Evolutionary conservation across 1,139 yeast genomes (phyloP).

Genomic region (Diutina rugosa): DNA sequence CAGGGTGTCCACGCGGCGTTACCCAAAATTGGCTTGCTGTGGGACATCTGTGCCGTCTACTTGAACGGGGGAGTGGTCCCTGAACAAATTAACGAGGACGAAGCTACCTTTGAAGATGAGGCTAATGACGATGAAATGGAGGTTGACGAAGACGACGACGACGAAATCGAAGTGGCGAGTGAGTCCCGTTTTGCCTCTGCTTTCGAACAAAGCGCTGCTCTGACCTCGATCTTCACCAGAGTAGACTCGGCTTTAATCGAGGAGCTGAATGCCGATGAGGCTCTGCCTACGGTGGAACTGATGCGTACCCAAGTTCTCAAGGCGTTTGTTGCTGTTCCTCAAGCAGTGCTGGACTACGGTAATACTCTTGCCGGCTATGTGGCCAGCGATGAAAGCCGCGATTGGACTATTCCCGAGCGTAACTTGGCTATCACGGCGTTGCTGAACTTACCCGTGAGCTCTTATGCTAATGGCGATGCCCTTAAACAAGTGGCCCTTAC

Average conservation of each 20-base stretch:
- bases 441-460: not conserved
- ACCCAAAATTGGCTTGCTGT: conserved; percentile 31
- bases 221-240: not conserved
- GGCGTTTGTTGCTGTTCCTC: not conserved
- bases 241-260: not conserved
- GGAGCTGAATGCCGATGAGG: not conserved
- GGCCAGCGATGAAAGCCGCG: not conserved
- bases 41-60: not conserved
- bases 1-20: conserved; percentile 54
- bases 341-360: not conserved
- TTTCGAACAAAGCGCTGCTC: not conserved
- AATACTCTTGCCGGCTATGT: not conserved
- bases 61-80: not conserved
- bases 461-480: not conserved
- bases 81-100: not conserved
- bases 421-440: not conserved
- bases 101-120: not conserved
- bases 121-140: not conserved
- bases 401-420: not conserved
- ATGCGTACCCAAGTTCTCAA: not conserved
- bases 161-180: not conserved
- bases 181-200: not conserved
- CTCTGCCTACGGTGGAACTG: not conserved
- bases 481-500: not conserved
- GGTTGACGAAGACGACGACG: not conserved